Conservation (phyloP, 31 red algal genomes). For the Porphyra umbilicalis region DNA sequence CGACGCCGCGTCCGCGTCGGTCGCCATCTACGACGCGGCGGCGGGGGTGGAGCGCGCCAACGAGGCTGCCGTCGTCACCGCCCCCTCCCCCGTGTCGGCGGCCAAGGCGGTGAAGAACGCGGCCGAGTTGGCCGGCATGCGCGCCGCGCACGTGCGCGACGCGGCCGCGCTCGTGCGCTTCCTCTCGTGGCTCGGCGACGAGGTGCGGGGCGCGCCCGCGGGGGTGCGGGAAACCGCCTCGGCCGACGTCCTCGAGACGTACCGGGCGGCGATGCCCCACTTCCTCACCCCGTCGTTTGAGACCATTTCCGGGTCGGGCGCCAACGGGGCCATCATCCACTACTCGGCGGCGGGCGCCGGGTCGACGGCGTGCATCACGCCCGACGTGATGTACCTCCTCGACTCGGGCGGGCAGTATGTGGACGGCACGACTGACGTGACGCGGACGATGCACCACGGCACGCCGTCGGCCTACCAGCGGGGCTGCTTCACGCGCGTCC, state of each 20-base stretch:
- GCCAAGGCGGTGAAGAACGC: conserved; percentile 87
- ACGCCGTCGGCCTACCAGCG: conserved; percentile 49
- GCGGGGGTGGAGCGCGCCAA: not conserved
- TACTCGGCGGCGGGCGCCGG: conserved; percentile 51
- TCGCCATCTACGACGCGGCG: conserved; percentile 33
- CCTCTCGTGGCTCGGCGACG: conserved; percentile 67
- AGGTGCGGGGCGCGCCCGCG: conserved; percentile 16
- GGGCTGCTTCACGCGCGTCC: conserved; percentile 91
- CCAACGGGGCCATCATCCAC: conserved; percentile 96
- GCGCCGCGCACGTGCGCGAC: conserved; percentile 69
- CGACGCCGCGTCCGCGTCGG: conserved; percentile 57
- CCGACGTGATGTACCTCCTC: conserved; percentile 62
- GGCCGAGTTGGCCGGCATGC: conserved; percentile 67
- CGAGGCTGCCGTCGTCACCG: conserved; percentile 1
- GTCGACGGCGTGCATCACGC: conserved; percentile 19
- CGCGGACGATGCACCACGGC: conserved; percentile 92
- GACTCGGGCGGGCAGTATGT: conserved; percentile 95
- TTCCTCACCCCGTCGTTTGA: conserved; percentile 87
- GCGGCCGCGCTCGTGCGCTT: conserved; percentile 81
- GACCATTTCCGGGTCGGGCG: conserved; percentile 77
- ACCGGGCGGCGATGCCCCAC: conserved; percentile 50
- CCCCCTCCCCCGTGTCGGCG: conserved; percentile 56
- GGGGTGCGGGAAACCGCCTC: conserved; percentile 26
- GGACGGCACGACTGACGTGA: conserved; percentile 98
- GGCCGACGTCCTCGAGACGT: conserved; percentile 48